Conservation (phyloP, 768 basidiomycete genomes). For the Goffeauzyma gilvescens region DNA sequence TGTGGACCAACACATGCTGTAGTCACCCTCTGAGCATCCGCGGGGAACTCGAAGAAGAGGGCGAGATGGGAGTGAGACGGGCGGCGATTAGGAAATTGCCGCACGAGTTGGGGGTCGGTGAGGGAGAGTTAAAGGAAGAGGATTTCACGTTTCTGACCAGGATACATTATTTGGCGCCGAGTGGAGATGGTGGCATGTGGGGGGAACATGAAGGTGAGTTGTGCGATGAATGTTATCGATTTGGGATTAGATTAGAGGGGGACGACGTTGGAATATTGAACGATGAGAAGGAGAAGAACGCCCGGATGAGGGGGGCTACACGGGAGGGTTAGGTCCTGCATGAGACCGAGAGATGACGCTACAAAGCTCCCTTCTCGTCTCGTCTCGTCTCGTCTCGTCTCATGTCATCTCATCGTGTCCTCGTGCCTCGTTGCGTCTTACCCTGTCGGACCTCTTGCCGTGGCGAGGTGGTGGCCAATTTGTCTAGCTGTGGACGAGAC, state of each 20-base stretch:
- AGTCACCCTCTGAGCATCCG: constrained; percentile 57
- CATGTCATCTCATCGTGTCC: too few species aligned
- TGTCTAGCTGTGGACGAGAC: too few species aligned
- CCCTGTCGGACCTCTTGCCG: too few species aligned
- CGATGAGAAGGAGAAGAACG: too few species aligned
- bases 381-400: too few species aligned
- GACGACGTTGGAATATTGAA: not conserved
- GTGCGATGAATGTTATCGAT: not conserved
- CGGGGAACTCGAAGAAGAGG: constrained; percentile 69
- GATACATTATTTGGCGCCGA: constrained; percentile 94
- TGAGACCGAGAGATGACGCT: too few species aligned
- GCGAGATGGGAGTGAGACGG: constrained; percentile 51
- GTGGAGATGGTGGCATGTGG: constrained; percentile 47
- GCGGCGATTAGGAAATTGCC: constrained; percentile 92
- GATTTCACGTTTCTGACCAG: constrained; percentile 84
- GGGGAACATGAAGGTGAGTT: constrained; percentile 86
- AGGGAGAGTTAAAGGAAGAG: constrained; percentile 53
- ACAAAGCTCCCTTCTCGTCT: too few species aligned
- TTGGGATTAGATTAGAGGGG: not conserved
- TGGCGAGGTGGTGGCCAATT: too few species aligned
- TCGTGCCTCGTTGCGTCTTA: too few species aligned
- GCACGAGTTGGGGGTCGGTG: constrained; percentile 88
- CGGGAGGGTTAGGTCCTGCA: too few species aligned
- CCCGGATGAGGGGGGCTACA: too few species aligned
- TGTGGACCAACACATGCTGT: constrained; percentile 99